These are phyloP conservation scores for Monascus ruber DNA, from an alignment of 2,329 filamentous ascomycete species.

Conservation along the genomic window DNA sequence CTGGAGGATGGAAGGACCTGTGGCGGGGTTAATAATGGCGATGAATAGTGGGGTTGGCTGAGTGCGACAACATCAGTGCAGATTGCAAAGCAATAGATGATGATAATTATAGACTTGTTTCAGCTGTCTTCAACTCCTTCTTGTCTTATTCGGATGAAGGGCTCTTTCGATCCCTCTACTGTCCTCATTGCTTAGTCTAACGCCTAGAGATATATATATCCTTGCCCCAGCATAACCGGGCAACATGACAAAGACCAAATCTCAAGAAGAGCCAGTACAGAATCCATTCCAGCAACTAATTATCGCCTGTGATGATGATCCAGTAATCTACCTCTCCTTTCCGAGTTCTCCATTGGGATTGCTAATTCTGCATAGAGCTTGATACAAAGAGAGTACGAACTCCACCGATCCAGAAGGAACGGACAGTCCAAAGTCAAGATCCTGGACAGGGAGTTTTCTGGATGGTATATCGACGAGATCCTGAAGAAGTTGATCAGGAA, in stretches of 20 bases:
- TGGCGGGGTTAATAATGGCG: no score
- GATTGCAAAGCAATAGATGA: no score
- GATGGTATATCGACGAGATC: slow-evolving; percentile 65
- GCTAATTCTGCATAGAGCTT: background rate
- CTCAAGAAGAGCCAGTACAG: background rate
- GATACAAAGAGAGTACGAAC: slow-evolving; percentile 43
- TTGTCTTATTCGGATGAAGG: no score
- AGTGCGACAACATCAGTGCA: no score
- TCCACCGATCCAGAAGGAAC: slow-evolving; percentile 66
- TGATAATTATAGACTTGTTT: no score
- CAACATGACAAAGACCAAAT: slow-evolving; percentile 1
- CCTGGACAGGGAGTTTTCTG: slow-evolving; percentile 54
- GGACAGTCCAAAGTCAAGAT: slow-evolving; percentile 64
- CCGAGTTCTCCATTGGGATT: background rate
- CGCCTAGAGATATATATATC: no score
- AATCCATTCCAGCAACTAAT: slow-evolving; percentile 74
- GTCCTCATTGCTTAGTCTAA: no score
- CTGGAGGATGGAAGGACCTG: no score
- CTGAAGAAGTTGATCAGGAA: slow-evolving; percentile 58
- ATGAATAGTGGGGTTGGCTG: no score
- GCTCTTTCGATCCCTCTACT: no score
- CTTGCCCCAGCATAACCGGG: background rate
- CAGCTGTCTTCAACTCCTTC: no score
- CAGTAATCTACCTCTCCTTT: slow-evolving; percentile 39
- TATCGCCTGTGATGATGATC: slow-evolving; percentile 51